A percentile compares a stretch with the other conserved stretches of the same genome.
These are phyloP conservation scores for Tetraselmis chui DNA, from an alignment of 139 green algal species.

Conservation along the genomic window DNA sequence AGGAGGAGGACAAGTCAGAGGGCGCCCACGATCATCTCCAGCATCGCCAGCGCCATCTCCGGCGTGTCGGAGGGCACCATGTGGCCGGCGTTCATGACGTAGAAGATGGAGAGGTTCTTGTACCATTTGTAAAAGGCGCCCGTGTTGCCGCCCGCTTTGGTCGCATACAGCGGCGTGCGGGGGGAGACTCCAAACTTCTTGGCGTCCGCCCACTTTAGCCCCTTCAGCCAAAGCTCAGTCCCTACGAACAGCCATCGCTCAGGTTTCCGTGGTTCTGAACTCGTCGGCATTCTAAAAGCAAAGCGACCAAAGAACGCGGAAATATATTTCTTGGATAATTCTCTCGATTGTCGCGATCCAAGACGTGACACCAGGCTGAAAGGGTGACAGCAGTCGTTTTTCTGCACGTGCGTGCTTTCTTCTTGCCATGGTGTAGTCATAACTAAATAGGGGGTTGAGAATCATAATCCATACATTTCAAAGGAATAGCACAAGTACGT, in stretches of 20 bases:
- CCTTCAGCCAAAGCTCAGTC: neutral
- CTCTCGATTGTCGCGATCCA: no score
- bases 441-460: no score
- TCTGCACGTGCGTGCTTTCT: no score
- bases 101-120: slow-evolving; percentile 8
- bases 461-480: no score
- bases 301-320: no score
- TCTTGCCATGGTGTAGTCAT: no score
- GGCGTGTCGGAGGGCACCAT: slow-evolving; percentile 14
- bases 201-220: neutral
- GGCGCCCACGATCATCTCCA: neutral
- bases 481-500: no score
- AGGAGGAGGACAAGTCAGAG: no score
- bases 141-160: neutral
- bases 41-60: neutral
- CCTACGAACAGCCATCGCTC: neutral
- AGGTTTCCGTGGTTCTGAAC: neutral
- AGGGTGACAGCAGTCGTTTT: no score
- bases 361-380: no score
- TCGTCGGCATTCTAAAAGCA: no score
- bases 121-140: slow-evolving; percentile 8
- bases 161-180: neutral
- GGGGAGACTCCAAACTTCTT: neutral
- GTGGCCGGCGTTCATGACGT: neutral
- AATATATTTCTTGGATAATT: no score